Percentiles rank a stretch among this genome's conserved stretches.
These are phyloP conservation scores for Fusarium albidum DNA, from an alignment of 2,329 filamentous ascomycete genomes.

Conservation along the genomic window DNA sequence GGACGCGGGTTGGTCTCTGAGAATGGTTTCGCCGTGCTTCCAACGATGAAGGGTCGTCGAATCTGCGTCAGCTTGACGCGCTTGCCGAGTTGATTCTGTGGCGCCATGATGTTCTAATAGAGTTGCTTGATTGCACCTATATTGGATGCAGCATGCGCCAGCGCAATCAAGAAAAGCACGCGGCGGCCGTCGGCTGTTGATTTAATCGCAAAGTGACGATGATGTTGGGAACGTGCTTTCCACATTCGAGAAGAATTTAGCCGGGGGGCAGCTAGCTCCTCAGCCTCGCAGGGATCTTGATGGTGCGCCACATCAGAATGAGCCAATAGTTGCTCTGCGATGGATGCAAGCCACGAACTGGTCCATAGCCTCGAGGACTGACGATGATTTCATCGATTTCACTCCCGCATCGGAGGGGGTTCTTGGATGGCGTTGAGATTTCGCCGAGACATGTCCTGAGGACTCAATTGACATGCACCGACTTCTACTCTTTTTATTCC, in stretches of 20 bases:
- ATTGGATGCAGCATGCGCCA: background rate
- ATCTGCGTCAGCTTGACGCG: conserved; percentile 73
- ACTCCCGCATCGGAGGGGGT: conserved; percentile 16
- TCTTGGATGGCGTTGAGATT: background rate
- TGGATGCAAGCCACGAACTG: conserved; percentile 18
- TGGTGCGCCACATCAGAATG: conserved; percentile 16
- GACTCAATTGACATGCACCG: conserved; percentile 21
- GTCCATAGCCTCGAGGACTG: conserved; percentile 30
- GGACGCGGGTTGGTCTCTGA: conserved; percentile 84
- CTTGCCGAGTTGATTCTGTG: conserved; percentile 65
- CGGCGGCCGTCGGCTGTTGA: background rate
- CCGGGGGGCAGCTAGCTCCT: background rate
- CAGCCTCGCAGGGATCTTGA: conserved; percentile 21
- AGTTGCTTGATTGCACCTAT: background rate
- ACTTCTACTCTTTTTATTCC: background rate
- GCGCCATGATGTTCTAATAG: conserved; percentile 58
- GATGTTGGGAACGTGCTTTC: background rate
- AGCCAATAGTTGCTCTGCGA: conserved; percentile 19
- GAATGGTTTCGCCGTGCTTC: conserved; percentile 81
- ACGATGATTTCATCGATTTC: conserved; percentile 42
- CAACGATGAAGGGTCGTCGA: conserved; percentile 74
- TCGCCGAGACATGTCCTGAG: conserved; percentile 4
- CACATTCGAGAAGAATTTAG: background rate
- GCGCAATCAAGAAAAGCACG: background rate
- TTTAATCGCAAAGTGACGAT: background rate